Evolutionary conservation across 208 protist species (phyloP).

Genomic region (Trypanosoma melophagium): DNA sequence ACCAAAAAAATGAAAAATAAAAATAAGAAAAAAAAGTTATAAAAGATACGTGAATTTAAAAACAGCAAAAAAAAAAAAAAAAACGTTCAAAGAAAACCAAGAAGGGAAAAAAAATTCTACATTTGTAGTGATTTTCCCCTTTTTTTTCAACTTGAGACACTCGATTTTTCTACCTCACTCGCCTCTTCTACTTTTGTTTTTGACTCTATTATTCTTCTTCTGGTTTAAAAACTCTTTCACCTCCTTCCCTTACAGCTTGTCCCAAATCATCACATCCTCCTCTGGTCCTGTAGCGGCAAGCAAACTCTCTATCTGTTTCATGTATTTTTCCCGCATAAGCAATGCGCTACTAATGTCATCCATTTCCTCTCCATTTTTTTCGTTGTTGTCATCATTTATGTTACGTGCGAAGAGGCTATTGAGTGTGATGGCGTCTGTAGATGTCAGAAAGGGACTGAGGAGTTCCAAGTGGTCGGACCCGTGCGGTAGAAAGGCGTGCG

Average conservation of each 20-base stretch:
- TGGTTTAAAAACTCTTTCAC: not conserved
- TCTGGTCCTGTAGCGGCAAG: slow-evolving; percentile 10
- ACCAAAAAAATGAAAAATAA: no score
- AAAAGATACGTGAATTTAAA: no score
- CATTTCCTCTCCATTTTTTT: not conserved
- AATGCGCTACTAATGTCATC: slow-evolving; percentile 12
- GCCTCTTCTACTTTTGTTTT: not conserved
- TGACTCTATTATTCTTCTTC: not conserved
- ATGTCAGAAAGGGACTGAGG: slow-evolving; percentile 54
- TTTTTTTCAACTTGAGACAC: no score
- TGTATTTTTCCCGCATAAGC: slow-evolving; percentile 44
- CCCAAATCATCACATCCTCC: slow-evolving; percentile 33
- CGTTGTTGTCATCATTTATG: not conserved
- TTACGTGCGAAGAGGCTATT: slow-evolving; percentile 15
- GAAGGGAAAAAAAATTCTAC: no score
- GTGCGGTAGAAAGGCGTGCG: slow-evolving; percentile 63
- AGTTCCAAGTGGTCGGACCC: slow-evolving; percentile 60
- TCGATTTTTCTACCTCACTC: not conserved
- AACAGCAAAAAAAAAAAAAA: no score
- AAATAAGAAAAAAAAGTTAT: no score
- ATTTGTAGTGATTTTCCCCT: no score
- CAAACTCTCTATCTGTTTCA: slow-evolving; percentile 35
- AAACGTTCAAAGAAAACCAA: no score
- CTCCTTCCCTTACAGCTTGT: slow-evolving; percentile 17
- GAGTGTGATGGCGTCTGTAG: slow-evolving; percentile 28